These are phyloP conservation scores for Clonostachys solani DNA, from an alignment of 2,329 filamentous ascomycete species.

Conservation along the genomic window DNA sequence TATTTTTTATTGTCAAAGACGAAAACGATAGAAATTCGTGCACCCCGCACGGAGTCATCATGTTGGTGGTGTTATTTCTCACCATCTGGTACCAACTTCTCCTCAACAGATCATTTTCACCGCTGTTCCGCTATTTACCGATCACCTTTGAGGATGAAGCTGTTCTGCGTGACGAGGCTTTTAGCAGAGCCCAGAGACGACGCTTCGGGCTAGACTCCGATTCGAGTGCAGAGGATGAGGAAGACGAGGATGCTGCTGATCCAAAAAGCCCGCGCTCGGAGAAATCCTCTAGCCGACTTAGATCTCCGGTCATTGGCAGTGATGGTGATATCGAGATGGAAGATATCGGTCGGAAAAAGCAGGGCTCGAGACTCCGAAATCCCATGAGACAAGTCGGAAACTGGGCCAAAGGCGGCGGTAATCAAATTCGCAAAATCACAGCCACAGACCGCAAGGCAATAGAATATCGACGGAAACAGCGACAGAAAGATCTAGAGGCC, in stretches of 20 bases:
- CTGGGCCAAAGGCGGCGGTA: constrained; percentile 37
- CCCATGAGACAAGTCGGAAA: constrained; percentile 41
- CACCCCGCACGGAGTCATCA: constrained; percentile 74
- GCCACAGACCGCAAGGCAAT: constrained; percentile 28
- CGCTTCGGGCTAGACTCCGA: constrained; percentile 60
- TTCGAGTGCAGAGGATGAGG: constrained; percentile 26
- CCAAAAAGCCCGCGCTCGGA: background rate
- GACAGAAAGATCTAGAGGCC: constrained; percentile 62
- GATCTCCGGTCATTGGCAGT: background rate
- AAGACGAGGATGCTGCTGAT: background rate
- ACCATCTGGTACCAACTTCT: constrained; percentile 77
- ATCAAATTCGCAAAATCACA: constrained; percentile 41
- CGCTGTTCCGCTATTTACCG: constrained; percentile 82
- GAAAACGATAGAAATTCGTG: constrained; percentile 51
- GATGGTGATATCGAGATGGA: constrained; percentile 38
- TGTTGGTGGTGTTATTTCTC: constrained; percentile 70
- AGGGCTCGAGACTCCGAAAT: constrained; percentile 25
- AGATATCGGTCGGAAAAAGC: constrained; percentile 7
- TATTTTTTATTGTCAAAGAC: constrained; percentile 77
- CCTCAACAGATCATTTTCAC: constrained; percentile 78
- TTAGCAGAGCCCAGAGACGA: constrained; percentile 71
- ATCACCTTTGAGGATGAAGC: constrained; percentile 97
- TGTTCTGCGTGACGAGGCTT: constrained; percentile 83
- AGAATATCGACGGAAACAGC: constrained; percentile 42
- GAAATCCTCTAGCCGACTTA: background rate